These are phyloP conservation scores for Breynia disticha DNA, from an alignment of 441 rosid genomes.

Conservation along the genomic window DNA sequence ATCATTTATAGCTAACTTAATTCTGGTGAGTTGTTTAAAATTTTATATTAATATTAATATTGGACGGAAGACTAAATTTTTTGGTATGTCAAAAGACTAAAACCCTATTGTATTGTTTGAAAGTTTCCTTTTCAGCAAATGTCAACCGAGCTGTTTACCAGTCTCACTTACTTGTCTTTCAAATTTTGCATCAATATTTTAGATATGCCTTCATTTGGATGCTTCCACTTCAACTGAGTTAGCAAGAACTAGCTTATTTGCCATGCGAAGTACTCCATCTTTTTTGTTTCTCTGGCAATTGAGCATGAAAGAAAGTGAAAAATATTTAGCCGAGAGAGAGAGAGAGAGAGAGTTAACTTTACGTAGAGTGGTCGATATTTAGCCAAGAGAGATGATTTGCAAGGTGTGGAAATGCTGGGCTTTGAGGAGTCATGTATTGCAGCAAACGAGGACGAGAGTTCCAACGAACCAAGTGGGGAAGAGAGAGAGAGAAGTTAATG, in stretches of 20 bases:
- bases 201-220: no score
- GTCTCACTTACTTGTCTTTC: constrained; percentile 4
- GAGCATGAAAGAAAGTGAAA: neutral
- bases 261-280: no score
- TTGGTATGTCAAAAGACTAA: no score
- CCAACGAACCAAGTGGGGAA: constrained; percentile 34
- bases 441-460: constrained; percentile 89
- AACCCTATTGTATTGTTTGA: neutral
- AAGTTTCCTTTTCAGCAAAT: neutral
- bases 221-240: no score
- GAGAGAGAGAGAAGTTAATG: neutral
- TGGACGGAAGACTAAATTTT: no score
- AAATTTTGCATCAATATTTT: no score
- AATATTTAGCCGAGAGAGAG: no score
- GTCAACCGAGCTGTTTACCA: neutral
- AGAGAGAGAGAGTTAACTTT: constrained; percentile 20
- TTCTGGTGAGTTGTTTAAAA: no score
- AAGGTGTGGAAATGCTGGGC: constrained; percentile 99
- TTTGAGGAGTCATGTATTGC: constrained; percentile 81
- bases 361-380: constrained; percentile 47
- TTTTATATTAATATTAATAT: no score
- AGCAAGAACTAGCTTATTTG: no score
- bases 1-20: no score
- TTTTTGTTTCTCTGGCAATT: no score
- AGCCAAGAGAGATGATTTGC: constrained; percentile 54